A percentile compares a stretch with the other conserved stretches of the same genome.
Conservation (phyloP, 2,329 filamentous ascomycete species). For the Colletotrichum cuscutae region DNA sequence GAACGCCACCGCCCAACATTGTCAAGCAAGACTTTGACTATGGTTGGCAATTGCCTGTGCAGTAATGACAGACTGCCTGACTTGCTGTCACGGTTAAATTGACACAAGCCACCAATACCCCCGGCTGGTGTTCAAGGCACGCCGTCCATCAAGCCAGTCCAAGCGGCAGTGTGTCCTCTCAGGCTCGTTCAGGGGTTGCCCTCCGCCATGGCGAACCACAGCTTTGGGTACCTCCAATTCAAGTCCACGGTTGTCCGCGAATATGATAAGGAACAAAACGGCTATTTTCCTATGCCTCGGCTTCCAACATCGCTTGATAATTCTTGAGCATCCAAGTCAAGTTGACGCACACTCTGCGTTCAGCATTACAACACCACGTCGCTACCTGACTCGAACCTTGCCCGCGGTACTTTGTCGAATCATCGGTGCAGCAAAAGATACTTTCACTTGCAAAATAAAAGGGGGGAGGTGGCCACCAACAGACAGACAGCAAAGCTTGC, state of each 20-base stretch:
- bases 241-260: not conserved
- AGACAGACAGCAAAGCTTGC: conserved; percentile 24
- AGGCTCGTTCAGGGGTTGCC: conserved; percentile 12
- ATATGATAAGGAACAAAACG: not conserved
- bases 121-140: not conserved
- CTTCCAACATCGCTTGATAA: not conserved
- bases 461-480: conserved; percentile 2
- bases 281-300: not conserved
- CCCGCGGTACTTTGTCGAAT: conserved; percentile 14
- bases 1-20: not conserved
- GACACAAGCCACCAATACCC: conserved; percentile 24
- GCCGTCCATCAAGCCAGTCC: not conserved
- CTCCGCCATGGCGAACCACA: conserved; percentile 9
- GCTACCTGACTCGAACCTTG: conserved; percentile 22
- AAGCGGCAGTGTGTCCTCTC: conserved; percentile 15
- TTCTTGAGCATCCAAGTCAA: not conserved
- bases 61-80: conserved; percentile 2
- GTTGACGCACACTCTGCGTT: not conserved
- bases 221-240: not conserved
- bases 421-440: conserved; percentile 16
- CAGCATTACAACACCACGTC: not conserved
- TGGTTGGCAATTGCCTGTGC: not conserved
- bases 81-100: conserved; percentile 24
- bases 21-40: not conserved
- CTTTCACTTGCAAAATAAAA: conserved; percentile 16